Evolutionary conservation across 805 yeast genomes (phyloP), one percentile per base, ranked within the genome.

Genomic region (Tetrapisispora iriomotensis): DNA sequence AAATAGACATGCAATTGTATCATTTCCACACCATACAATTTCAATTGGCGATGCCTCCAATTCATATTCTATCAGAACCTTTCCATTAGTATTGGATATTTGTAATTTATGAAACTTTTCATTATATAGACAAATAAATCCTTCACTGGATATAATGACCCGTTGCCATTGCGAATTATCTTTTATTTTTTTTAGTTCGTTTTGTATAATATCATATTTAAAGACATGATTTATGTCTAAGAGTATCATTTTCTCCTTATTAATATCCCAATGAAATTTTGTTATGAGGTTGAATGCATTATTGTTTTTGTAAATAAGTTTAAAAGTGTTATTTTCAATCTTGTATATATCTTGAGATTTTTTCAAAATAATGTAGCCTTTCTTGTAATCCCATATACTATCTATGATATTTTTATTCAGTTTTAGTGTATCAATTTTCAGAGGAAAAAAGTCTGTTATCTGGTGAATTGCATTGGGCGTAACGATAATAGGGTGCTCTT

Each of bases 21-120:
- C 95, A 47, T 79, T 76, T 0, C 90, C 85, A 54, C 95, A 81
- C 97, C 96, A 92, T 41, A 68, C 70, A 15, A 83, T 61, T 43
- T 71, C 69, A 30, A 51, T 57, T 0, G 81, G 77, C 0, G 49
- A 43, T 5, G 50, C 45, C 5, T 58, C 59, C 7, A 62, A 32
- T 1, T 42, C 37, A 28, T 49, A 41, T 21, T 58, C 61, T 17
- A 53, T 38, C 8, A 55, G 59, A 39, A 21, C 58, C 19, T 41
- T 42, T 7, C 39, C 35, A 52, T 44, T 30, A 12, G 67, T 68
- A 65, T 69, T 30, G 63, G 58, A 38, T 7, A 83, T 77, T 40
- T 66, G 71, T 0, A 82, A 57, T 15, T 64, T 67, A 12, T 70
- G 65, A 1, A 53, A 45, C 7, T 54, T 44, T 2, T 58, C 61